Evolutionary conservation across 2,329 filamentous ascomycete species (phyloP).

Genomic region (Aspergillus ochraceus): DNA sequence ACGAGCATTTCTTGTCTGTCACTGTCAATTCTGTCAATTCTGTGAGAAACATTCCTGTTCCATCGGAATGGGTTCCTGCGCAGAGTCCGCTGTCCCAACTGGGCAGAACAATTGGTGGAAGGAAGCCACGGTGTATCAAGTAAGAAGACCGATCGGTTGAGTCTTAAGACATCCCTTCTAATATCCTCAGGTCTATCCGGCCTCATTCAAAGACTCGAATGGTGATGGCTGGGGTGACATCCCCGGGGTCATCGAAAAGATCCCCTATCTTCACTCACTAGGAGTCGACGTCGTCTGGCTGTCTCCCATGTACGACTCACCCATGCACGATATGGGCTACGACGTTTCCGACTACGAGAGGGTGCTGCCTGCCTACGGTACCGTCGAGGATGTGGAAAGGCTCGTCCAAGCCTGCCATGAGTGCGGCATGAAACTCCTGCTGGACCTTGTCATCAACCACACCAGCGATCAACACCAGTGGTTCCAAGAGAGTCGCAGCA

Average conservation of each 20-base stretch:
- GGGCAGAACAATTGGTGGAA: slow-evolving; percentile 37
- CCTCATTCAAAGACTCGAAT: slow-evolving; percentile 53
- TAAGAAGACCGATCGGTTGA: not conserved
- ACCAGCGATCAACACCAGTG: slow-evolving; percentile 67
- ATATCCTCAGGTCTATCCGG: slow-evolving; percentile 25
- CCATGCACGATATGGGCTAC: slow-evolving; percentile 69
- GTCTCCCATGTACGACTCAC: slow-evolving; percentile 64
- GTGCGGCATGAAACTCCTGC: slow-evolving; percentile 64
- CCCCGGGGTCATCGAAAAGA: slow-evolving; percentile 61
- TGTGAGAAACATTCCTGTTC: not conserved
- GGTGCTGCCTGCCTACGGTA: slow-evolving; percentile 62
- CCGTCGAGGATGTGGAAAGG: slow-evolving; percentile 58
- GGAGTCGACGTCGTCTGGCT: slow-evolving; percentile 68
- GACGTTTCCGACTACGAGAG: slow-evolving; percentile 66
- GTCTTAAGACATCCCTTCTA: not conserved
- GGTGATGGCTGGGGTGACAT: slow-evolving; percentile 66
- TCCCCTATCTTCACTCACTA: slow-evolving; percentile 62
- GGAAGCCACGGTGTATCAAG: slow-evolving; percentile 36
- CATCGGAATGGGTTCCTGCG: not conserved
- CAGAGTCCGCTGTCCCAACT: slow-evolving; percentile 11
- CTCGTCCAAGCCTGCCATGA: slow-evolving; percentile 58
- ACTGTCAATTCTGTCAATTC: not conserved
- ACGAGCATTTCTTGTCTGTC: not conserved
- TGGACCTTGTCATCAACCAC: slow-evolving; percentile 74
- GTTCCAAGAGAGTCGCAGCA: slow-evolving; percentile 64